phyloP scores from a whole-genome alignment of 2,329 filamentous ascomycete genomes.

The Trichoderma oligosporum region DNA sequence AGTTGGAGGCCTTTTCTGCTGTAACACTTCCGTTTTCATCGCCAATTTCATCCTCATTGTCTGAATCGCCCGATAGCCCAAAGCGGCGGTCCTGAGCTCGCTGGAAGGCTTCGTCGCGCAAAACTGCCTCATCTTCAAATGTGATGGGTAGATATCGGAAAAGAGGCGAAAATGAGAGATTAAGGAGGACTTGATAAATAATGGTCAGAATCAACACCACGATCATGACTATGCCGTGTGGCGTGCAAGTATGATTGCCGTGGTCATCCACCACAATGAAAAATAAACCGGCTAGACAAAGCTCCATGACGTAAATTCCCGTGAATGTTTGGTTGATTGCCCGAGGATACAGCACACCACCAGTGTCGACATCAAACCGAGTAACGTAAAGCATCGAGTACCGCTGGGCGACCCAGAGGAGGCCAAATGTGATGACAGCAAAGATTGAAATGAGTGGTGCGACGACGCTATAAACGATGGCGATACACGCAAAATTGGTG shows the following conservation, averaged over 20 bases:
- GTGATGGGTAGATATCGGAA: slow-evolving; percentile 90
- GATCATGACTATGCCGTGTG: slow-evolving; percentile 84
- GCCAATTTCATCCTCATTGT: slow-evolving; percentile 44
- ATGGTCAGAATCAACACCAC: slow-evolving; percentile 66
- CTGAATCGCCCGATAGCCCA: slow-evolving; percentile 53
- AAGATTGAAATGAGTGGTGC: slow-evolving; percentile 89
- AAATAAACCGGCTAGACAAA: slow-evolving; percentile 85
- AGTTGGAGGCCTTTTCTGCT: slow-evolving; percentile 24
- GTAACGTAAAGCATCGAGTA: slow-evolving; percentile 96
- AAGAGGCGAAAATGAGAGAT: slow-evolving; percentile 77
- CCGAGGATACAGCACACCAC: slow-evolving; percentile 83
- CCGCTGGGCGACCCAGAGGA: slow-evolving; percentile 94
- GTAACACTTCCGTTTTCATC: slow-evolving; percentile 30
- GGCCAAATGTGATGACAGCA: slow-evolving; percentile 83
- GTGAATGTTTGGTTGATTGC: slow-evolving; percentile 96
- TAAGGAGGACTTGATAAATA: slow-evolving; percentile 76
- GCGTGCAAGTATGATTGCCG: slow-evolving; percentile 55
- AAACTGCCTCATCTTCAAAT: slow-evolving; percentile 87
- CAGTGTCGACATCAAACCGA: slow-evolving; percentile 84
- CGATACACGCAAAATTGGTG: slow-evolving; percentile 94
- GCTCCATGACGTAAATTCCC: slow-evolving; percentile 90
- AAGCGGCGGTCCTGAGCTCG: slow-evolving; percentile 69
- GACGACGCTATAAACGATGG: slow-evolving; percentile 81
- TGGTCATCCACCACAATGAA: slow-evolving; percentile 65
- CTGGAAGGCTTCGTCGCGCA: slow-evolving; percentile 87